Evolutionary conservation across 768 basidiomycete species (phyloP).

Genomic region (Tylopilus vinaceipallidus): DNA sequence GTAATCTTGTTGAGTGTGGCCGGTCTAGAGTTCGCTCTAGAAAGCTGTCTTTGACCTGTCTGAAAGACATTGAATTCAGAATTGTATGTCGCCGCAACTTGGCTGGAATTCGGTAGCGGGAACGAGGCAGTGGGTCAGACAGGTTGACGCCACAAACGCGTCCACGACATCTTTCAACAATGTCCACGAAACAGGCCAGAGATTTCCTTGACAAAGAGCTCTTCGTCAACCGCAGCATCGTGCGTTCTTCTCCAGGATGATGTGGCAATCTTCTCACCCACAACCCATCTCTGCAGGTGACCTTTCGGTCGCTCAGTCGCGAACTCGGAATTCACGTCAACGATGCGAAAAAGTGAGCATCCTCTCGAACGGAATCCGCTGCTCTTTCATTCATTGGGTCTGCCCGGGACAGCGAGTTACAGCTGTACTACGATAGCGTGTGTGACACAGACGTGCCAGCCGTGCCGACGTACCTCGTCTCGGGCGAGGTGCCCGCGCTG

Average conservation of each 20-base stretch:
- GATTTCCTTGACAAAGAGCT: slow-evolving; percentile 49
- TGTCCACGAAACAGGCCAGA: slow-evolving; percentile 29
- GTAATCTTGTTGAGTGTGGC: no score
- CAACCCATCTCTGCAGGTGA: slow-evolving; percentile 52
- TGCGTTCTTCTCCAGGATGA: slow-evolving; percentile 21
- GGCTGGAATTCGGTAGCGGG: no score
- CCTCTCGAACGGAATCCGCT: background rate
- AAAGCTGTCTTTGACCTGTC: no score
- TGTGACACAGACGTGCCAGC: slow-evolving; percentile 29
- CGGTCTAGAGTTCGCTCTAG: no score
- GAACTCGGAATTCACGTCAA: slow-evolving; percentile 73
- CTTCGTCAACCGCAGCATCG: slow-evolving; percentile 42
- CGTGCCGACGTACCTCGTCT: slow-evolving; percentile 69
- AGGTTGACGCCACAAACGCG: no score
- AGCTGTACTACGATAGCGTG: slow-evolving; percentile 50
- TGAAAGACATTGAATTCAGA: no score
- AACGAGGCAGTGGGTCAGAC: no score
- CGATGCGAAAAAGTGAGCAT: slow-evolving; percentile 65
- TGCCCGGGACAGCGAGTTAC: slow-evolving; percentile 55
- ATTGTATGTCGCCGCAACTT: no score
- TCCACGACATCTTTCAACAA: no score
- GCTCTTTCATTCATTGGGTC: background rate
- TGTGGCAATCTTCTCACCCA: background rate
- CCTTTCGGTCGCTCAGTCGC: slow-evolving; percentile 74
- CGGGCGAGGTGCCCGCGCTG: slow-evolving; percentile 46